phyloP scores from a whole-genome alignment of 208 protist species.

The Willaertia magna region DNA sequence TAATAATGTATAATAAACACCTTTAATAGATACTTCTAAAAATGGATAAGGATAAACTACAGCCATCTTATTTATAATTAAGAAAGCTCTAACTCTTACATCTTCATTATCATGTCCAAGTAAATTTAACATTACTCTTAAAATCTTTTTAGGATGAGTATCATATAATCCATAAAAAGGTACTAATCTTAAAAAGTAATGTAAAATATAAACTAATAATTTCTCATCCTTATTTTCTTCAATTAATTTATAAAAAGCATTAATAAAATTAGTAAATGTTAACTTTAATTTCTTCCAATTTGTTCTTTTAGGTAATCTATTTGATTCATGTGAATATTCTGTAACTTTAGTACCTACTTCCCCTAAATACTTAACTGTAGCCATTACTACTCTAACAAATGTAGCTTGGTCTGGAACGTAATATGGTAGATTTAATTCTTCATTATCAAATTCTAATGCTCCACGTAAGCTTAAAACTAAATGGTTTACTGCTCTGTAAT shows the following conservation, averaged over 20 bases:
- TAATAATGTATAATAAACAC: neutral
- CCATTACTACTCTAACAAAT: neutral
- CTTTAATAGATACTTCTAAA: neutral
- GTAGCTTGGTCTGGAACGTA: neutral
- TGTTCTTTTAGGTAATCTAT: neutral
- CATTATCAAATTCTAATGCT: neutral
- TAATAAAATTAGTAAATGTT: neutral
- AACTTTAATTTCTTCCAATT: neutral
- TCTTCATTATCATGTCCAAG: neutral
- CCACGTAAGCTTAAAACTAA: neutral
- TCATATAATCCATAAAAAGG: neutral
- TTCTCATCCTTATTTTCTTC: neutral
- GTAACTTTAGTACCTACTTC: neutral
- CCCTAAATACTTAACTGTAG: neutral
- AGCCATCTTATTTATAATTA: neutral
- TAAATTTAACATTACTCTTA: neutral
- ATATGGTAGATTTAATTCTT: neutral
- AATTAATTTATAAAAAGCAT: neutral
- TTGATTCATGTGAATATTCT: neutral
- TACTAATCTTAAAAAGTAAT: neutral
- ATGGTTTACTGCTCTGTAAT: neutral
- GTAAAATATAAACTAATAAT: neutral
- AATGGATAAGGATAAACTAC: constrained; percentile 2
- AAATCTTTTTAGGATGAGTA: neutral
- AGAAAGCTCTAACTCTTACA: neutral